Conservation (phyloP, 2,329 filamentous ascomycete genomes). For the Xylariaceae sp. region DNA sequence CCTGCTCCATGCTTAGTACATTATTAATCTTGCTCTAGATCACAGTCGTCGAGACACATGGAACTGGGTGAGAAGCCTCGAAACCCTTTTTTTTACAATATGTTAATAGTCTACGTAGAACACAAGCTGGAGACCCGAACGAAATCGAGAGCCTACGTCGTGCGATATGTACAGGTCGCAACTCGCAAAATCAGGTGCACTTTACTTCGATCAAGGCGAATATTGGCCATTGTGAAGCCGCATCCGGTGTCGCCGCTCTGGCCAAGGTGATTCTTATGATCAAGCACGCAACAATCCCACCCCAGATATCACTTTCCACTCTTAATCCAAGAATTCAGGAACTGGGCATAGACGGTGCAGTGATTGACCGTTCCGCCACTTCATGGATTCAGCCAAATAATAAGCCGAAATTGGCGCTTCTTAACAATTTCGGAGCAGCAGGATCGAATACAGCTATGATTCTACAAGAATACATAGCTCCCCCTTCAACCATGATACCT, state of each 20-base stretch:
- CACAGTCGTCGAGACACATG: conserved; percentile 26
- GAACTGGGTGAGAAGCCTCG: too few relatives aligned
- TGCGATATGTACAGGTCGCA: conserved; percentile 8
- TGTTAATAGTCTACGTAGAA: conserved; percentile 5
- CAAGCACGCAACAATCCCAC: conserved; percentile 19
- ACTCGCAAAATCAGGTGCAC: conserved; percentile 7
- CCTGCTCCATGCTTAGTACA: too few relatives aligned
- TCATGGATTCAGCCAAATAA: conserved; percentile 7
- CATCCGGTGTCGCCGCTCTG: conserved; percentile 22
- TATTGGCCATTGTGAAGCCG: conserved; percentile 25
- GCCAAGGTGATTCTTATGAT: conserved; percentile 26
- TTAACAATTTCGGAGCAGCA: too few relatives aligned
- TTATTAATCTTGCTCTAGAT: too few relatives aligned
- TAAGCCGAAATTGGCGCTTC: too few relatives aligned
- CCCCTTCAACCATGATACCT: too few relatives aligned
- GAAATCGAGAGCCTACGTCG: conserved; percentile 21
- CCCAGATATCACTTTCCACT: conserved; percentile 20
- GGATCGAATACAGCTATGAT: too few relatives aligned
- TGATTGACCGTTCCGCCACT: conserved; percentile 10
- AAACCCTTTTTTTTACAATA: too few relatives aligned
- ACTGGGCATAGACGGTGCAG: conserved; percentile 12
- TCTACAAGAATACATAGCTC: too few relatives aligned
- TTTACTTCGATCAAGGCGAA: conserved; percentile 28
- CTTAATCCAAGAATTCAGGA: conserved; percentile 22
- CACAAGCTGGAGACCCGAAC: conserved; percentile 25